Percentiles rank a stretch among this genome's conserved stretches.
phyloP scores from a whole-genome alignment of 2,329 filamentous ascomycete genomes.

The Aureobasidium melanogenum region DNA sequence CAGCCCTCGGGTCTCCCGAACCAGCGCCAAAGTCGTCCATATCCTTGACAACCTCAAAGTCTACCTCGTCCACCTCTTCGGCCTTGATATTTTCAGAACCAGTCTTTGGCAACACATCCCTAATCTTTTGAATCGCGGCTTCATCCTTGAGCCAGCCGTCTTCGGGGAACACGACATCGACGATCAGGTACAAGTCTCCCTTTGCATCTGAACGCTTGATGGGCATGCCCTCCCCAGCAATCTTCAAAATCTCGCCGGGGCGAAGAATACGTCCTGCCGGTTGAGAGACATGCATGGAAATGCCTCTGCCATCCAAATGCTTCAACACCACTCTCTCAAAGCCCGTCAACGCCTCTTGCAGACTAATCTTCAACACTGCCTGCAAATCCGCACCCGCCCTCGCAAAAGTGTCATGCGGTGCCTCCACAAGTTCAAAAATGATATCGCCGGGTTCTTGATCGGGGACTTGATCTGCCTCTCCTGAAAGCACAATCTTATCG shows the following conservation, averaged over 20 bases:
- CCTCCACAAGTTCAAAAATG: slow-evolving; percentile 77
- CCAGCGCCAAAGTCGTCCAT: slow-evolving; percentile 75
- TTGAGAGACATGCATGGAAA: slow-evolving; percentile 67
- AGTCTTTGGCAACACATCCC: slow-evolving; percentile 61
- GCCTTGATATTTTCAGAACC: slow-evolving; percentile 49
- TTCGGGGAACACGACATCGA: slow-evolving; percentile 82
- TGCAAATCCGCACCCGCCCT: slow-evolving; percentile 77
- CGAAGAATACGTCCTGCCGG: slow-evolving; percentile 65
- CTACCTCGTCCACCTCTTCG: slow-evolving; percentile 76
- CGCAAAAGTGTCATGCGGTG: slow-evolving; percentile 71
- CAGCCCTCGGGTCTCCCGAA: slow-evolving; percentile 58
- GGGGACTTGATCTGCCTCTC: slow-evolving; percentile 87
- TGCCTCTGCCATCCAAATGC: slow-evolving; percentile 88
- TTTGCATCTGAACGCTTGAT: slow-evolving; percentile 72
- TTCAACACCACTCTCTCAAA: slow-evolving; percentile 86
- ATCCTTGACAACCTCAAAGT: slow-evolving; percentile 73
- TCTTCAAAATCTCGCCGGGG: slow-evolving; percentile 76
- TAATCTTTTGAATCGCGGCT: slow-evolving; percentile 59
- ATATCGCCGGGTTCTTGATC: slow-evolving; percentile 88
- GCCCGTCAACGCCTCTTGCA: slow-evolving; percentile 76
- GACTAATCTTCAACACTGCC: slow-evolving; percentile 68
- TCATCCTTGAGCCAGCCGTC: slow-evolving; percentile 69
- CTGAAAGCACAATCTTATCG: slow-evolving; percentile 81
- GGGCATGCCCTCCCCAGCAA: slow-evolving; percentile 90
- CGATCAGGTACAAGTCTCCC: slow-evolving; percentile 79